Base-by-base conservation (phyloP, 2,329 filamentous ascomycete genomes). In the Aspergillus jensenii region DNA sequence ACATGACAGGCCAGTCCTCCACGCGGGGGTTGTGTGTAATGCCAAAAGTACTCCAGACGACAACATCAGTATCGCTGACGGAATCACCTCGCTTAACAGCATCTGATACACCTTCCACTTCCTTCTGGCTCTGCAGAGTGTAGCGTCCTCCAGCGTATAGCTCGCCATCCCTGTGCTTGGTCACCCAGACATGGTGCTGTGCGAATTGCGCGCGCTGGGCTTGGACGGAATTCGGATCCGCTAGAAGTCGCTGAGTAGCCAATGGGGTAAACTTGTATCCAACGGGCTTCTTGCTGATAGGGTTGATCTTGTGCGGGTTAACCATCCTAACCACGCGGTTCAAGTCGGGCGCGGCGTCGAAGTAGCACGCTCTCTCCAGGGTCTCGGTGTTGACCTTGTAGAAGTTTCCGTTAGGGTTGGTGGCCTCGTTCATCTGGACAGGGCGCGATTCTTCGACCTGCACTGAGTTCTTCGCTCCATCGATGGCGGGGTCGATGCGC, bases 401-500 rank as follows among this genome's bases (percentile, higher is more conserved):
- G 6, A 79, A 78, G 58, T 79, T 75, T 2, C 80, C 81, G 60
- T 80, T 78, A 2, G 83, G 83, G 67, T 86, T 87, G 64, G 73
- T 75, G 1, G 66, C 66, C 3, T 74, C 71, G 39, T 81, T 78
- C 56, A 85, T 78, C 1, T 84, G 81, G 74, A 88, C 84, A 0
- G 86, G 71, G 57, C 84, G 81, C 0, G 82, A 82, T 67, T 86
- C 84, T 44, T 83, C 80, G 61, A 87, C 78, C 45, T 82, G 74
- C 6, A 85, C 74, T 0, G 79, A 75, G 66, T 85, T 85, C n/a
- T 75, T 71, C 39, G 77, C 74, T 0, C 84, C 84, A 45, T 83
- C 84, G 35, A 86, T 74, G 60, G 82, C 83, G 12, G 84, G 84
- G 64, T 87, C 85, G 5, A 87, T 80, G n/a, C 85, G 82, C 0